These are phyloP conservation scores for Calonectria pseudoturangicola DNA, from an alignment of 2,329 filamentous ascomycete genomes.

Conservation along the genomic window DNA sequence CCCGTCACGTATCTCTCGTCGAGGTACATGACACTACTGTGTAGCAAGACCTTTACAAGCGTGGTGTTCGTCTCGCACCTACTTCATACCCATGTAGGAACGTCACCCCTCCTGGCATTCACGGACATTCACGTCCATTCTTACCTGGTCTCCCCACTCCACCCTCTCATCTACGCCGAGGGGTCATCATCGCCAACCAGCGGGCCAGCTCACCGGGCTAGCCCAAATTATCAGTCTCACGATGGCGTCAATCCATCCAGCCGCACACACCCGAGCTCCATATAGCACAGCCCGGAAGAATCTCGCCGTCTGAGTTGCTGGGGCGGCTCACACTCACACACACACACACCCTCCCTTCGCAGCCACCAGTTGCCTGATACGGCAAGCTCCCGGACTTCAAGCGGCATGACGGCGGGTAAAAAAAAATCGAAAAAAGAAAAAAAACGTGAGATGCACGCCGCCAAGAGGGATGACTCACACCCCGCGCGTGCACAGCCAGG, in stretches of 20 bases:
- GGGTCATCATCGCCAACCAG: constrained; percentile 5
- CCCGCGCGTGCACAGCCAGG: constrained; percentile 48
- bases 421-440: constrained; percentile 33
- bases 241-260: constrained; percentile 15
- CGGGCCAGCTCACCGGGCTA: constrained; percentile 25
- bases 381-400: constrained; percentile 51
- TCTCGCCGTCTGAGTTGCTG: constrained; percentile 1
- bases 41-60: background rate
- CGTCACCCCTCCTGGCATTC: constrained; percentile 33
- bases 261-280: constrained; percentile 6
- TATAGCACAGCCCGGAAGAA: background rate
- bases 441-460: constrained; percentile 38
- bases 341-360: constrained; percentile 41
- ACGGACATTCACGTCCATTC: constrained; percentile 28
- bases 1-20: background rate
- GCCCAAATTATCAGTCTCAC: constrained; percentile 1
- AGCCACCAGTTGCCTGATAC: constrained; percentile 51
- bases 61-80: constrained; percentile 20
- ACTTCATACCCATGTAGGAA: constrained; percentile 21
- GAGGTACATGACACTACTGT: constrained; percentile 3
- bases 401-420: constrained; percentile 22
- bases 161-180: constrained; percentile 24
- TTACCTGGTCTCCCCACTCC: constrained; percentile 25
- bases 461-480: constrained; percentile 55
- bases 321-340: background rate